These are phyloP conservation scores for Aegilops speltoides DNA, from an alignment of 176 grass and related monocot species.

Conservation along the genomic window DNA sequence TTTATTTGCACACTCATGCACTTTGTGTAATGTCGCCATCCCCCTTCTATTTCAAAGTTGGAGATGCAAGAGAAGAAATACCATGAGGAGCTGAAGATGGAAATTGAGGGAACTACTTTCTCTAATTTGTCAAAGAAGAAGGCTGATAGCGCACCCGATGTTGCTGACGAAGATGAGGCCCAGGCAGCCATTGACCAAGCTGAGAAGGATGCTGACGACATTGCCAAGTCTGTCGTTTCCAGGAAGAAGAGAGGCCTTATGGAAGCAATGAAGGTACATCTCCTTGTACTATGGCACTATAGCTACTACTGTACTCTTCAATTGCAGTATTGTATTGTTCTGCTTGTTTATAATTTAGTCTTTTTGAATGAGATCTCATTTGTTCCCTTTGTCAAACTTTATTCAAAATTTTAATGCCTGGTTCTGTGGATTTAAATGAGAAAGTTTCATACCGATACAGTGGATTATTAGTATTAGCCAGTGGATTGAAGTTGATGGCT, in stretches of 20 bases:
- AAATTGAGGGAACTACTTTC: constrained; percentile 58
- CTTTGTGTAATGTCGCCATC: neutral
- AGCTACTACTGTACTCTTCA: neutral
- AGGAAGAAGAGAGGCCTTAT: constrained; percentile 63
- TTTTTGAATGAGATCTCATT: neutral
- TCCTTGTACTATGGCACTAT: neutral
- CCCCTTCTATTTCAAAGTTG: constrained; percentile 50
- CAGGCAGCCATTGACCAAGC: constrained; percentile 29
- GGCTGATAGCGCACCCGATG: constrained; percentile 30
- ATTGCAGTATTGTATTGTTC: neutral
- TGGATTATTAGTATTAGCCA: neutral
- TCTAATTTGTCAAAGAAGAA: constrained; percentile 63
- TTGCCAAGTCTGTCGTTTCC: constrained; percentile 56
- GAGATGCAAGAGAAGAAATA: constrained; percentile 80
- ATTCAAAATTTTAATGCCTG: neutral
- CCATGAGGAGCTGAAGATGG: constrained; percentile 89
- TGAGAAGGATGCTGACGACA: constrained; percentile 33
- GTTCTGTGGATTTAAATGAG: neutral
- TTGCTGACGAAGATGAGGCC: constrained; percentile 37
- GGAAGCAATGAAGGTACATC: constrained; percentile 73
- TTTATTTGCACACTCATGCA: neutral
- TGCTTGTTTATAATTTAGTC: neutral
- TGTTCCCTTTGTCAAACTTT: neutral
- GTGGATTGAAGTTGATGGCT: neutral
- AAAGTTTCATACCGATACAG: neutral